These are phyloP conservation scores for Cnidoscolus chayamansa DNA, from an alignment of 441 rosid genomes.

Conservation along the genomic window DNA sequence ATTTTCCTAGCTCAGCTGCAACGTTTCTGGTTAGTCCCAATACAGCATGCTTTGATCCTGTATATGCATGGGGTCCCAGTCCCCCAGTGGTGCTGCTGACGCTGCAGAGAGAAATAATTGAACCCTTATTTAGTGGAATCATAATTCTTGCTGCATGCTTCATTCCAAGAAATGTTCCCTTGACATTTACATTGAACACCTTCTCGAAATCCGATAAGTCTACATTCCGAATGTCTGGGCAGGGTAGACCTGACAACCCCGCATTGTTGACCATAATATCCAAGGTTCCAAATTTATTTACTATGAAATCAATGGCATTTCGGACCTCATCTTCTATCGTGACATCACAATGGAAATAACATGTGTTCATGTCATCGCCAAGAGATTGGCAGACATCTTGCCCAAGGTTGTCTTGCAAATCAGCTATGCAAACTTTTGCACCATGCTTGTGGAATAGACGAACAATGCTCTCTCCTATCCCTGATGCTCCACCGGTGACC, in stretches of 20 bases:
- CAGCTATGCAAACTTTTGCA: conserved; percentile 67
- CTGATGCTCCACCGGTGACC: conserved; percentile 82
- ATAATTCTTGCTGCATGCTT: conserved; percentile 82
- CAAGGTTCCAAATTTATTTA: conserved; percentile 52
- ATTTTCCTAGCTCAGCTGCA: conserved; percentile 84
- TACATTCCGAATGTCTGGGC: conserved; percentile 57
- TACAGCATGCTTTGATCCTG: conserved; percentile 78
- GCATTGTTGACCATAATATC: conserved; percentile 90
- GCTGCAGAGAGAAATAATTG: conserved; percentile 60
- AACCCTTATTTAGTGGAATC: conserved; percentile 65
- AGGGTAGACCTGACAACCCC: conserved; percentile 58
- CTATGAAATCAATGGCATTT: conserved; percentile 55
- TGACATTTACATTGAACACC: conserved; percentile 72
- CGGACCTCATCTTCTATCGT: conserved; percentile 57
- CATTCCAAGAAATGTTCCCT: conserved; percentile 82
- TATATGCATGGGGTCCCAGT: conserved; percentile 70
- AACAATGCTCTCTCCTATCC: conserved; percentile 83
- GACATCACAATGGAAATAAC: conserved; percentile 72
- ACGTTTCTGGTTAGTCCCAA: conserved; percentile 69
- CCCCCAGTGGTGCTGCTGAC: conserved; percentile 59
- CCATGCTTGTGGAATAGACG: conserved; percentile 74
- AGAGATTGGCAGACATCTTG: conserved; percentile 46
- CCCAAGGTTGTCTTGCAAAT: conserved; percentile 64
- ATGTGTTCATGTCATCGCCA: conserved; percentile 33
- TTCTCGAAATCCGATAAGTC: conserved; percentile 51